Conservation (phyloP, 345 rosid species). For the Dipteronia dyeriana region DNA sequence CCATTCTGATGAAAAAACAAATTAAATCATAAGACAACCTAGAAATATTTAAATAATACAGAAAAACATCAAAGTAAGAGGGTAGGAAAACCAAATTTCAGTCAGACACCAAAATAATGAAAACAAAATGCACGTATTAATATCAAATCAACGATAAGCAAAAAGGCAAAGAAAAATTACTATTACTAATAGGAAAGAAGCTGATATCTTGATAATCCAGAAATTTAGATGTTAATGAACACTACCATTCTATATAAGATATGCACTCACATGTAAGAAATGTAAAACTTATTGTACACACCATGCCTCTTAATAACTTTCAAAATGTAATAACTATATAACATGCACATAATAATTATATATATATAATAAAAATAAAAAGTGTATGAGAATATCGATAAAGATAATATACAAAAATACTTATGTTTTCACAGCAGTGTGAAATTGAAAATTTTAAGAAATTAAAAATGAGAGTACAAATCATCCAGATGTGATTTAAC, state of each 20-base stretch:
- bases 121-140: not conserved
- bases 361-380: not conserved
- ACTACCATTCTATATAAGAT: not conserved
- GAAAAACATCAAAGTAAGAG: not conserved
- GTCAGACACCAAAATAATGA: not conserved
- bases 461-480: not conserved
- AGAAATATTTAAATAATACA: no score
- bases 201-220: not conserved
- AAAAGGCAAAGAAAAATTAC: not conserved
- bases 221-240: not conserved
- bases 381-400: not conserved
- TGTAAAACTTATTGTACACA: not conserved
- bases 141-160: not conserved
- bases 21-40: constrained; percentile 15
- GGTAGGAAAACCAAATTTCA: not conserved
- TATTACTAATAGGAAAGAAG: not conserved
- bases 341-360: not conserved
- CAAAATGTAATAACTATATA: not conserved
- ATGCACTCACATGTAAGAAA: not conserved
- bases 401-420: not conserved
- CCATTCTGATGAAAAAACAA: constrained; percentile 65
- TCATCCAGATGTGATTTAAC: not conserved
- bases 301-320: not conserved
- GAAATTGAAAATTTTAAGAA: not conserved
- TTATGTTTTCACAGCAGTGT: not conserved